Evolutionary conservation across 352 stramenopile genomes (phyloP), one percentile per base, ranked within the genome.

Genomic region (Phytophthora hybrid): DNA sequence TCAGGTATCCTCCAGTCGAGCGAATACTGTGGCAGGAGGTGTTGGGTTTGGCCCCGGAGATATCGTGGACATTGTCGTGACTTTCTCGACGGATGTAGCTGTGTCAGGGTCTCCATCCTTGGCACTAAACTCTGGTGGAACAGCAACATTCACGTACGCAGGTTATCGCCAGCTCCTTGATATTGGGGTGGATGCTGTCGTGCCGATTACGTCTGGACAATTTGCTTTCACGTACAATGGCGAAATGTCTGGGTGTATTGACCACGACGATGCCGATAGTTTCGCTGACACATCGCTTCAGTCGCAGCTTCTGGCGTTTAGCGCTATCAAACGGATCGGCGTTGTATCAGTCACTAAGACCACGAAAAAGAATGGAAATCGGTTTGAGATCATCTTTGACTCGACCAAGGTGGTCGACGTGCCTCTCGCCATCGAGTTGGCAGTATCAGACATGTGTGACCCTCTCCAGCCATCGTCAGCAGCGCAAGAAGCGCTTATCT

Each of bases 151-250:
- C 61, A 85, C 79, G 0, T 87, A 87, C 14, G 75, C 56, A 9
- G 76, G 84, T 0, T 87, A 88, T 57, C 83, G 86, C 0, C 88
- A 95, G 47, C 59, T 93, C 1, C 71, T 95, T 13, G 88, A 95
- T 29, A 72, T 95, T 32, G 88, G 86, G 3, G 84, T 92, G 0
- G 59, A 87, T 32, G 81, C 85, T n/a, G 70, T 83, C 19, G 69
- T 71, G 21, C 81, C 82, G 0, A 41, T 95, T 16, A 87, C 67
- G 3, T 92, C 79, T 1, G 88, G 88, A 3, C 84, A 95, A 60
- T 95, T 92, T 67, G 78, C 79, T 0, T 52, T 95, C 19, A 60
- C 63, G 6, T 93, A 93, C 34, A 59, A 79, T 8, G 74, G 47
- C 0, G n/a, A 63, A 19, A 29, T 77, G 9, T 89, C 84, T 0